phyloP scores from a whole-genome alignment of 257 asterid species.

The Ilex asprella region DNA sequence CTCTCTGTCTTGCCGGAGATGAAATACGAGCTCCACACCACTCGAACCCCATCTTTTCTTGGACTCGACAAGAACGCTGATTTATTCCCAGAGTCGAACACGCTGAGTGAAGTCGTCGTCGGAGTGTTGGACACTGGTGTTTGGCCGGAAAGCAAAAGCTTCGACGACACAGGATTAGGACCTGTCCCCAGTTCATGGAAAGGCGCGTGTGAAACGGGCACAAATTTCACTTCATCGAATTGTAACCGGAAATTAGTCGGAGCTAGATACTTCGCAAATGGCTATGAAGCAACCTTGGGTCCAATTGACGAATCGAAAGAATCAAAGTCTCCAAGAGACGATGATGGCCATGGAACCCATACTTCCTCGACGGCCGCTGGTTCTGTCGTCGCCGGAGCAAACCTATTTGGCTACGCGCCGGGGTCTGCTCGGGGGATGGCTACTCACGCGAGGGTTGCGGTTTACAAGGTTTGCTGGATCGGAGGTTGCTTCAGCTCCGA shows the following conservation, averaged over 20 bases:
- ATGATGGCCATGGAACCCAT: conserved; percentile 95
- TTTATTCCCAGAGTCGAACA: conserved; percentile 47
- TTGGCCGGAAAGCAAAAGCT: conserved; percentile 95
- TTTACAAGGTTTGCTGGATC: conserved; percentile 75
- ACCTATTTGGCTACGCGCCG: conserved; percentile 61
- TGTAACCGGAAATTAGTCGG: conserved; percentile 81
- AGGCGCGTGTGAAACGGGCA: conserved; percentile 66
- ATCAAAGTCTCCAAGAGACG: conserved; percentile 75
- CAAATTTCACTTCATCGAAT: conserved; percentile 43
- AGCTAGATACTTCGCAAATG: conserved; percentile 59
- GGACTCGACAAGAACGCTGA: conserved; percentile 63
- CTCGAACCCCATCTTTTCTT: conserved; percentile 73
- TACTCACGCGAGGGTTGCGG: conserved; percentile 61
- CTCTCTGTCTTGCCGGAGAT: conserved; percentile 54
- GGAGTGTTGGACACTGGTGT: conserved; percentile 85
- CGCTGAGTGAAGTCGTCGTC: conserved; percentile 53
- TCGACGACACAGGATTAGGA: conserved; percentile 59
- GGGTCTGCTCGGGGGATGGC: conserved; percentile 99
- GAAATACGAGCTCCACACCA: conserved; percentile 77
- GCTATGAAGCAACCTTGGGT: conserved; percentile 73
- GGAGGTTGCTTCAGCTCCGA: conserved; percentile 88
- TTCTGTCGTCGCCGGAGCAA: conserved; percentile 54
- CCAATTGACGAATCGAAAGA: conserved; percentile 61
- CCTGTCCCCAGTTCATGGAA: conserved; percentile 68
- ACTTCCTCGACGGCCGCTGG: conserved; percentile 88